These are phyloP conservation scores for Xylaria curta DNA, from an alignment of 495 filamentous ascomycete genomes.

Conservation along the genomic window DNA sequence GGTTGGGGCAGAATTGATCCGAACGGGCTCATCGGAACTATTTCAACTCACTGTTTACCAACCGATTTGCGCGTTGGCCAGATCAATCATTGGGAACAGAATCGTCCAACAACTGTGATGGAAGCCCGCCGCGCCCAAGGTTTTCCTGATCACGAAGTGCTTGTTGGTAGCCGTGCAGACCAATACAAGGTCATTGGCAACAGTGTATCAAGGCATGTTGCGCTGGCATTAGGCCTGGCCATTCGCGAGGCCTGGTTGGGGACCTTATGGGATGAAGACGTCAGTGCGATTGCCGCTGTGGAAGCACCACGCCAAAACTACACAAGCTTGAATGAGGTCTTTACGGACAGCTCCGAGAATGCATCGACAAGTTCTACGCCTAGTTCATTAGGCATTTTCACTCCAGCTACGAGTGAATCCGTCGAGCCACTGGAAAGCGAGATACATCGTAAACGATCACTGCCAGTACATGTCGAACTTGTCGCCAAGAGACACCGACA, in stretches of 20 bases:
- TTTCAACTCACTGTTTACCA: constrained; percentile 56
- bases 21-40: constrained; percentile 59
- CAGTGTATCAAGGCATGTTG: constrained; percentile 68
- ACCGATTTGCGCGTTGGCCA: constrained; percentile 56
- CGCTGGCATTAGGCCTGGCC: constrained; percentile 65
- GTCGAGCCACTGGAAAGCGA: not conserved
- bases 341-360: constrained; percentile 7
- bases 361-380: not conserved
- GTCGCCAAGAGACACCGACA: constrained; percentile 5
- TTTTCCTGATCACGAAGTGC: constrained; percentile 68
- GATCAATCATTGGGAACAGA: constrained; percentile 66
- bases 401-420: constrained; percentile 21
- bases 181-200: constrained; percentile 73
- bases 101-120: constrained; percentile 62
- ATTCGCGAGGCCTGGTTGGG: constrained; percentile 64
- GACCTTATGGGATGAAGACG: constrained; percentile 36
- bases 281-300: not conserved
- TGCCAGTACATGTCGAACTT: constrained; percentile 11
- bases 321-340: not conserved
- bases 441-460: constrained; percentile 12
- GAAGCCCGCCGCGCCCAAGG: constrained; percentile 72
- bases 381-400: not conserved
- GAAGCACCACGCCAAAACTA: not conserved
- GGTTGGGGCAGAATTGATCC: constrained; percentile 61
- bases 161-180: constrained; percentile 59